These are phyloP conservation scores for Aspergillus hortae DNA, from an alignment of 2,329 filamentous ascomycete species.

Conservation along the genomic window DNA sequence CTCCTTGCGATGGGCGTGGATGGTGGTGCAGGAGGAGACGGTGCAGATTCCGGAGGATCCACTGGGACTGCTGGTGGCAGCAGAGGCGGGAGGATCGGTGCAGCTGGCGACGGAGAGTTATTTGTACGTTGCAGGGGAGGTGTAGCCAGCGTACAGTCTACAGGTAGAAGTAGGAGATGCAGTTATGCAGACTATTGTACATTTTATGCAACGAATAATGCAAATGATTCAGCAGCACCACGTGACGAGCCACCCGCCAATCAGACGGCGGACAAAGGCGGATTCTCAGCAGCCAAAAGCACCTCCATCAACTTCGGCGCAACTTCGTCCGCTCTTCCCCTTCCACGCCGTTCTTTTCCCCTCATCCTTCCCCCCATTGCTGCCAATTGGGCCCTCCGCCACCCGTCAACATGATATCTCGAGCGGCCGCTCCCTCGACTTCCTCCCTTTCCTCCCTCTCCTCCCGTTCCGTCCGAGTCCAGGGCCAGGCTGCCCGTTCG, in stretches of 20 bases:
- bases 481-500: conserved; percentile 51
- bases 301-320: conserved; percentile 20
- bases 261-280: conserved; percentile 34
- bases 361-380: conserved; percentile 22
- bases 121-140: conserved; percentile 35
- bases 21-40: conserved; percentile 38
- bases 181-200: not conserved
- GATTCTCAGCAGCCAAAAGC: conserved; percentile 40
- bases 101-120: conserved; percentile 29
- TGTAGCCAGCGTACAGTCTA: not conserved
- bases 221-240: conserved; percentile 24
- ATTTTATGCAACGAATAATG: conserved; percentile 2
- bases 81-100: conserved; percentile 10
- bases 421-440: conserved; percentile 43
- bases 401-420: conserved; percentile 43
- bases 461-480: conserved; percentile 40
- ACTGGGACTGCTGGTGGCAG: conserved; percentile 24
- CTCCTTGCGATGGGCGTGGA: conserved; percentile 43
- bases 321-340: conserved; percentile 17
- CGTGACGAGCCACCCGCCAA: conserved; percentile 29
- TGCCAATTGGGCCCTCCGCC: conserved; percentile 27
- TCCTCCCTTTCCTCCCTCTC: conserved; percentile 39
- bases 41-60: conserved; percentile 35
- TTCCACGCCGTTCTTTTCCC: conserved; percentile 21
- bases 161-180: not conserved